Percentiles rank a stretch among this genome's conserved stretches.
Conservation (phyloP, 2,329 filamentous ascomycete genomes). For the Malbranchea cinnamomea region DNA sequence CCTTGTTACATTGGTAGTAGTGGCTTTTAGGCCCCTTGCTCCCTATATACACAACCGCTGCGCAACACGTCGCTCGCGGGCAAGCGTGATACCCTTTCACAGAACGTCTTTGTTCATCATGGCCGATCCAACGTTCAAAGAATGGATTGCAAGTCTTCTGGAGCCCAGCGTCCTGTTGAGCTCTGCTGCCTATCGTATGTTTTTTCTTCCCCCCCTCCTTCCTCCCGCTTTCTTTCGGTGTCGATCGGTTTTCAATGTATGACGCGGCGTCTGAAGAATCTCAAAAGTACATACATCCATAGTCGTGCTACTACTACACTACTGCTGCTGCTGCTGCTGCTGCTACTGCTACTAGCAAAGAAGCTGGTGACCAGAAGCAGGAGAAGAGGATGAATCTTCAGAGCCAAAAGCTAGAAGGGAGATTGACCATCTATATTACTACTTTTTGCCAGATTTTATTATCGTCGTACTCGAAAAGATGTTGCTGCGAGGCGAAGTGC, state of each 20-base stretch:
- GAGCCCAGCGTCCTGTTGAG: constrained; percentile 7
- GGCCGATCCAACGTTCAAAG: constrained; percentile 2
- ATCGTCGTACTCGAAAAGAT: constrained; percentile 19
- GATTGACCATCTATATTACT: background rate
- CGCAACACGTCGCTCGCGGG: too few relatives aligned
- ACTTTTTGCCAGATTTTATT: constrained; percentile 17
- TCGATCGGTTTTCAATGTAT: background rate
- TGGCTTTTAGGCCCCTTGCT: too few relatives aligned
- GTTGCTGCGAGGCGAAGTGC: constrained; percentile 19
- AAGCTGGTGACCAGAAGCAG: too few relatives aligned
- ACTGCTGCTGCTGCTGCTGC: too few relatives aligned
- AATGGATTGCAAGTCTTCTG: constrained; percentile 7
- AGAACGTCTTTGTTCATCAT: constrained; percentile 3
- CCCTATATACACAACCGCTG: too few relatives aligned
- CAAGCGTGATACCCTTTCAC: too few relatives aligned
- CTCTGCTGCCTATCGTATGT: constrained; percentile 5
- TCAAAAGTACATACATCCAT: constrained; percentile 1
- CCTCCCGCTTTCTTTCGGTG: background rate
- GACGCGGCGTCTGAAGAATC: background rate
- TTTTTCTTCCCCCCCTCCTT: background rate
- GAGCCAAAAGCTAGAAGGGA: background rate
- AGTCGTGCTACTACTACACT: background rate
- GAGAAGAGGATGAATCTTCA: too few relatives aligned
- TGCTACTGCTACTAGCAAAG: too few relatives aligned
- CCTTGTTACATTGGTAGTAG: too few relatives aligned